Evolutionary conservation across 2,329 filamentous ascomycete species (phyloP), one percentile per base, ranked within the genome.

Genomic region (Diatrype stigma): DNA sequence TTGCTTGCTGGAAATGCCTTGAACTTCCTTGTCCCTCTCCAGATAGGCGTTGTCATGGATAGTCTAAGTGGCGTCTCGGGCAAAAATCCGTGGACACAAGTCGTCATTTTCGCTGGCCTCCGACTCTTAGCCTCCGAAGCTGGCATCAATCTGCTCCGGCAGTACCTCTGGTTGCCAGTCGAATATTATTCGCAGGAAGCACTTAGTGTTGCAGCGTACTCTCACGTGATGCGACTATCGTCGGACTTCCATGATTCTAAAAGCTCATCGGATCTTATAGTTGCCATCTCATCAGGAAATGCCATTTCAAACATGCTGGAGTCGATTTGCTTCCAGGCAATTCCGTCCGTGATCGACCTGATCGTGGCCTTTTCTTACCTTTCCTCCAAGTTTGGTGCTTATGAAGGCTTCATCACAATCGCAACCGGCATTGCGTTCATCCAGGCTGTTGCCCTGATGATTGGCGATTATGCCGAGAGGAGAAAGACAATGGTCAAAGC

Each of bases 11-110:
- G 85, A 50, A 90, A 92, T 56, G 81, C 81, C 5, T 73, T 95
- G 46, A 89, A 91, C 59, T 74, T 96, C 14, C 71, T 95, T 40
- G 82, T 90, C 30, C 90, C 90, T n/a, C 80, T 87, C 19, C 89
- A 94, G 63, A 81, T 93, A 30, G 90, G 90, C 56, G 82, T 89
- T 51, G 84, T 96, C 56, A 85, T 89, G 56, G 83, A 94, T 61
- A 81, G 81, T 53, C 71, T 95, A 21, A 76, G 76, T 28, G 73
- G 75, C 8, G 66, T 62, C 34, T 74, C 77, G 40, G 68, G 73
- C 42, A 73, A 67, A 51, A 76, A 72, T 48, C 73, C 76, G 1
- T 82, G 80, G 80, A 55, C 73, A 3, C 75, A 80, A 22, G 77
- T 82, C 2, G 53, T 75, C 19, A 65, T 80, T 17, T 82, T 80